Base-by-base conservation (phyloP, 2,329 filamentous ascomycete species). In the Penicillium sp. region DNA sequence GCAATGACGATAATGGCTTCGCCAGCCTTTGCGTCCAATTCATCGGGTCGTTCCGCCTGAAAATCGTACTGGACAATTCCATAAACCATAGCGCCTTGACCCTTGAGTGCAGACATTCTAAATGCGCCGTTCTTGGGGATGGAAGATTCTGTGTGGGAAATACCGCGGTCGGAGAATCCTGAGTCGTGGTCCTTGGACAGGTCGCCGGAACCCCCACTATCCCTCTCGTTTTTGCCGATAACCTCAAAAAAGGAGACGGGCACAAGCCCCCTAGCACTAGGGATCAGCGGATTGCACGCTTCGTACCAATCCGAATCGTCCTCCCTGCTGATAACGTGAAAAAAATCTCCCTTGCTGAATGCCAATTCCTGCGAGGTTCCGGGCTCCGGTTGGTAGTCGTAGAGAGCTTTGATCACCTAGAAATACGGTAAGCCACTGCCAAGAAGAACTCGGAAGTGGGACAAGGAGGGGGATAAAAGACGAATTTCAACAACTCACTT, bases 1-100 rank as follows among this genome's bases (percentile, higher is more conserved):
- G 94, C 94, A 71, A 97, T 97, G 52, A 99, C 92, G 62, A 99
- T 97, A 69, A 99, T 97, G 50, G 92, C 90, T 76, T 99, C 94
- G 55, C 92, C 93, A 44, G 91, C 89, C 74, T 96, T 95, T 46
- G 94, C 94, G 64, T 97, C 92, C 56, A 99, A 77, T 76, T 99
- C 94, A 73, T 99, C 94, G n/a, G 91, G 89, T 55, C 93, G 81
- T 75, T 97, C 93, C 0, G 94, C 94, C 64, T 90, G 86, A 76
- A 99, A 99, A 75, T 97, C 91, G 74, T 97, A 97, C 80, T 95
- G 90, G 63, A 99, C 94, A 55, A 97, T 88, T 59, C 94, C 94
- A 70, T 97, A 97, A 33, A 99, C 91, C 87, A 95, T 96, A 50
- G 91, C 89, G 48, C 91, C 91, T 2, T 79, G 76, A 54, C 73